These are phyloP conservation scores for Phalaenopsis aphrodite DNA, from an alignment of 106 monocot genomes.

Conservation along the genomic window DNA sequence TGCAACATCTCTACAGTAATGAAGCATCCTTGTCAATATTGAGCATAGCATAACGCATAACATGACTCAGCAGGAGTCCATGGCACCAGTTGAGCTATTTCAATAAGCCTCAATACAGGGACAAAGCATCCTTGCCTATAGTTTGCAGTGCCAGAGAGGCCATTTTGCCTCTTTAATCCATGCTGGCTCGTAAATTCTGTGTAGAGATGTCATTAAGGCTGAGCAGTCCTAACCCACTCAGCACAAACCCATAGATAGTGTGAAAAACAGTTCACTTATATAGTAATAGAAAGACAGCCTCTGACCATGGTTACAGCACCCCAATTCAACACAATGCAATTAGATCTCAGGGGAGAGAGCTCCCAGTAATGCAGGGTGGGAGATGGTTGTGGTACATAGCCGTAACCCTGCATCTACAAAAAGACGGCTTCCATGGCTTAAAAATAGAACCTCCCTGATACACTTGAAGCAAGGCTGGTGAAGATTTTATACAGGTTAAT, in stretches of 20 bases:
- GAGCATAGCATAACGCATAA: neutral
- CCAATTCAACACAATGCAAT: neutral
- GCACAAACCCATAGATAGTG: neutral
- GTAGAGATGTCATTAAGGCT: neutral
- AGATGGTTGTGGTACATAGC: too few species aligned
- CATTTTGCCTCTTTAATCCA: too few species aligned
- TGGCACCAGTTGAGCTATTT: neutral
- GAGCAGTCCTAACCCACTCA: neutral
- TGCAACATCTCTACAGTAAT: neutral
- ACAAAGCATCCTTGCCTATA: neutral
- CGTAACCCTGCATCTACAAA: too few species aligned
- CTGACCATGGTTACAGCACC: neutral
- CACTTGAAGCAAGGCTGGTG: neutral
- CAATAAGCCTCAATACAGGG: neutral
- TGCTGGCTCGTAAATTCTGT: neutral
- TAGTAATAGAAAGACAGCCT: neutral
- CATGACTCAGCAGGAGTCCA: neutral
- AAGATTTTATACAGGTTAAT: neutral
- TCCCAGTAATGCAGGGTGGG: too few species aligned
- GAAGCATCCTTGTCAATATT: neutral
- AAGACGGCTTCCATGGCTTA: too few species aligned
- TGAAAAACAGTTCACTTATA: neutral
- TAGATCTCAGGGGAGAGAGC: neutral
- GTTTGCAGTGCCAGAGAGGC: neutral
- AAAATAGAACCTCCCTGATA: too few species aligned